Evolutionary conservation across 306 rosid genomes (phyloP).

Genomic region (Parietaria judaica): DNA sequence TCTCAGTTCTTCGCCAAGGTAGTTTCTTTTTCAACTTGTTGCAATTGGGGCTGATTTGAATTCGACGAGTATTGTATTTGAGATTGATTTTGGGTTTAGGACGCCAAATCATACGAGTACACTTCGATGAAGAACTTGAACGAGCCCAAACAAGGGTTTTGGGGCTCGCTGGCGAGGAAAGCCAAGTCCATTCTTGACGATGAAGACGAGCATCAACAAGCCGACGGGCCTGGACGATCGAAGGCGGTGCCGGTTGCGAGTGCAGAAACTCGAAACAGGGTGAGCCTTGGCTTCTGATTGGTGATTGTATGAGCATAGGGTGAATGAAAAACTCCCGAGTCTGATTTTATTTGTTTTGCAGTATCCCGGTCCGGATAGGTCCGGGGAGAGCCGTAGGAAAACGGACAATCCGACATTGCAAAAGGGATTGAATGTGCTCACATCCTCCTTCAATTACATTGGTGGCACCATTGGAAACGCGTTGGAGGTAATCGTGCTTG

Average conservation of each 20-base stretch:
- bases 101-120: slow-evolving; percentile 52
- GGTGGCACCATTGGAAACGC: slow-evolving; percentile 91
- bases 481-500: slow-evolving; percentile 53
- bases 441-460: slow-evolving; percentile 78
- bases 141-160: slow-evolving; percentile 83
- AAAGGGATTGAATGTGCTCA: slow-evolving; percentile 68
- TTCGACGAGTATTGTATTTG: neutral
- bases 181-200: slow-evolving; percentile 86
- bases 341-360: slow-evolving; percentile 18
- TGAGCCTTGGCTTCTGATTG: slow-evolving; percentile 26
- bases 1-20: slow-evolving; percentile 21
- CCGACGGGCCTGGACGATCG: slow-evolving; percentile 31
- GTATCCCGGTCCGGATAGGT: slow-evolving; percentile 37
- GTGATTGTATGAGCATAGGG: neutral
- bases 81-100: slow-evolving; percentile 25
- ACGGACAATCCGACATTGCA: slow-evolving; percentile 50
- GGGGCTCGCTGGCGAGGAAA: slow-evolving; percentile 87
- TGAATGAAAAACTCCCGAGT: neutral
- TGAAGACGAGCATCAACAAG: slow-evolving; percentile 36
- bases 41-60: neutral
- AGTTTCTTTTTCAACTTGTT: neutral
- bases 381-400: slow-evolving; percentile 46
- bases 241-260: slow-evolving; percentile 33
- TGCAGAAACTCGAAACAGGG: slow-evolving; percentile 51
- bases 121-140: slow-evolving; percentile 61